Conservation (phyloP, 306 rosid species). For the Cotoneaster glaucophyllus region DNA sequence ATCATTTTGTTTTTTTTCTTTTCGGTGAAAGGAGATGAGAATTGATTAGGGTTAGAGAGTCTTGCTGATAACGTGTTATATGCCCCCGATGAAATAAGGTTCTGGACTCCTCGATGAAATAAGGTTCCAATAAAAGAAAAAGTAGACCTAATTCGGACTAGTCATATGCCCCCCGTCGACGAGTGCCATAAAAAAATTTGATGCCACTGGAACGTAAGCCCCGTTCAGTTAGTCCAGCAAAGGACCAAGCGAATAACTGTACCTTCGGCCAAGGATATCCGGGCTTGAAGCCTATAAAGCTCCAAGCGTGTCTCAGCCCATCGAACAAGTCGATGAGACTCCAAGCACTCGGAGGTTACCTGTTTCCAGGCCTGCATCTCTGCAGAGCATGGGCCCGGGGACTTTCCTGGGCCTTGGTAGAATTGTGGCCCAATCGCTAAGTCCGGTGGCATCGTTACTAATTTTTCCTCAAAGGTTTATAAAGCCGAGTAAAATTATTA, state of each 20-base stretch:
- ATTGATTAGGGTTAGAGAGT: too few species aligned
- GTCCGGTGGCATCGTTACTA: neutral
- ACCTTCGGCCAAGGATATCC: neutral
- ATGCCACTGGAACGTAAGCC: neutral
- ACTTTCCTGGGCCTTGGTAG: neutral
- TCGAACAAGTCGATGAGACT: neutral
- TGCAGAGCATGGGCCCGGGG: constrained; percentile 1
- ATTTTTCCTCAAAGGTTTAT: too few species aligned
- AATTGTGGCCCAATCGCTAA: neutral
- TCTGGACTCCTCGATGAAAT: too few species aligned
- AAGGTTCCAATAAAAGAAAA: too few species aligned
- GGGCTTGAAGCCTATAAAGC: neutral
- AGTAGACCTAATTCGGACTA: too few species aligned
- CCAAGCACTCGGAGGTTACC: neutral
- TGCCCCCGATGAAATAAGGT: too few species aligned
- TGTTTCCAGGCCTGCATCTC: constrained; percentile 6
- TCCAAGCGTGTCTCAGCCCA: constrained; percentile 6
- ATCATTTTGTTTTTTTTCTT: too few species aligned
- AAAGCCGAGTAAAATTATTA: too few species aligned
- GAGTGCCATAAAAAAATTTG: too few species aligned
- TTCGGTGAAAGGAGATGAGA: too few species aligned
- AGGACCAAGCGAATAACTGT: constrained; percentile 15
- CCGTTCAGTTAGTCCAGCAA: constrained; percentile 1
- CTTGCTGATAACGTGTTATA: too few species aligned
- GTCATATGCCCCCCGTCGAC: too few species aligned